Conservation (phyloP, 352 stramenopile genomes). For the Aphanomyces astaci region DNA sequence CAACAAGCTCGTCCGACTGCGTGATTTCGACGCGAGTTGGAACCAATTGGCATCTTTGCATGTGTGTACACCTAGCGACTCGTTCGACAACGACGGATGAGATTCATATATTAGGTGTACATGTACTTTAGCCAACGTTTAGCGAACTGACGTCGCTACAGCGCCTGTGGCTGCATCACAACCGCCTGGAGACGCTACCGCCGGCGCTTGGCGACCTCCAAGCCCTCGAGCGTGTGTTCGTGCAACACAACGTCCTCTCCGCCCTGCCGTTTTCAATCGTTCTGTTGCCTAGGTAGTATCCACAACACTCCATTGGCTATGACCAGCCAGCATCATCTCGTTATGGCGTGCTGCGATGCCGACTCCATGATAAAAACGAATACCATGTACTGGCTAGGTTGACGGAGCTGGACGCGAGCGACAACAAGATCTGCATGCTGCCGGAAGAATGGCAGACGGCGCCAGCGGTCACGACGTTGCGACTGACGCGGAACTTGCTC, state of each 20-base stretch:
- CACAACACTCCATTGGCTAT: neutral
- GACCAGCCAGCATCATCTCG: too few relatives aligned
- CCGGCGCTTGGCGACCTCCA: neutral
- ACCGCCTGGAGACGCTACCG: neutral
- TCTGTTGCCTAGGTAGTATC: neutral
- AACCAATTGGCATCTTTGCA: slow-evolving; percentile 1
- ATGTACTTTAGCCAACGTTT: neutral
- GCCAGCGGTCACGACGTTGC: neutral
- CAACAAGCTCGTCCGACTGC: neutral
- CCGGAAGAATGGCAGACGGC: slow-evolving; percentile 7
- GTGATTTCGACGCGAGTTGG: slow-evolving; percentile 1
- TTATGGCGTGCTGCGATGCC: too few relatives aligned
- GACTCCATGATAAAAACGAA: too few relatives aligned
- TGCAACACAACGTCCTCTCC: slow-evolving; percentile 6
- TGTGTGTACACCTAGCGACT: neutral
- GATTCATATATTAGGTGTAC: too few relatives aligned
- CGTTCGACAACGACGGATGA: too few relatives aligned
- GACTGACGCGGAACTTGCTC: slow-evolving; percentile 1
- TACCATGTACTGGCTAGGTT: slow-evolving; percentile 2
- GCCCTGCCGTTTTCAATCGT: slow-evolving; percentile 11
- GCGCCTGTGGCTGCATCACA: slow-evolving; percentile 14
- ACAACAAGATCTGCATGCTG: slow-evolving; percentile 7
- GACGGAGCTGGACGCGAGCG: slow-evolving; percentile 4
- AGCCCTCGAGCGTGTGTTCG: neutral
- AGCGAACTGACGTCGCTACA: slow-evolving; percentile 1